Base-by-base conservation (phyloP, 345 rosid genomes). In the Lepidium didymum region DNA sequence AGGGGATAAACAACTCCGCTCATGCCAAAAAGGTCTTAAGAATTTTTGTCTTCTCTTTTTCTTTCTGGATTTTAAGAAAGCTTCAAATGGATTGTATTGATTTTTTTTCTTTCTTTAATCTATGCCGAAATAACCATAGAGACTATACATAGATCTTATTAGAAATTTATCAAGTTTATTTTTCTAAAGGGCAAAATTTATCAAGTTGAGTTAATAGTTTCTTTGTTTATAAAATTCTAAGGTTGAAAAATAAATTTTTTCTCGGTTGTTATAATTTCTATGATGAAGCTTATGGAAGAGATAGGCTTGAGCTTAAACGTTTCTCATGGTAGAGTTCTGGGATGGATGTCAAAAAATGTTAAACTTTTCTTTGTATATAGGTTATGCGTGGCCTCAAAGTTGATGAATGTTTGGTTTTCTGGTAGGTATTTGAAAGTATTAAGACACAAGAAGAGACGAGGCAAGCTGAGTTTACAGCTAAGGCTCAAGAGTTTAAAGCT, bases 361-460 rank as follows among this genome's bases (percentile, higher is more conserved):
- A 2, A 34, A n/a, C n/a, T 8, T 33, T 13, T 15, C 4, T 34
- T 1, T 59, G 18, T 21, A 21, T 7, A 23, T 54, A 23, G 16
- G 51, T 47, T 41, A 19, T 63, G 33, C 6, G 51, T 56, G 35
- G 59, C 6, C 54, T 76, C 47, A 55, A 21, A 12, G 9, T 31
- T 66, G 64, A 60, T 62, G 62, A 11, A 38, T 42, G 10, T 44
- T 51, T 73, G 67, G 31, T 35, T 59, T 29, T 58, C 59, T 72
- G 36, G 9, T 45, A 91, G 99, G 87, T 81, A 16, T 91, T 94
- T 87, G 96, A 91, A 73, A 31, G 64, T 25, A 80, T 89, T 42
- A 87, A 87, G 84, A 85, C 83, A 59, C 85, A 79, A 75, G 99
- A 94, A 65, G 93, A 86, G 75, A 94, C 97, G 15, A 87, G 82